Evolutionary conservation across 192 early-diverging fungal species (phyloP).

Genomic region (Powellomyces hirtus): DNA sequence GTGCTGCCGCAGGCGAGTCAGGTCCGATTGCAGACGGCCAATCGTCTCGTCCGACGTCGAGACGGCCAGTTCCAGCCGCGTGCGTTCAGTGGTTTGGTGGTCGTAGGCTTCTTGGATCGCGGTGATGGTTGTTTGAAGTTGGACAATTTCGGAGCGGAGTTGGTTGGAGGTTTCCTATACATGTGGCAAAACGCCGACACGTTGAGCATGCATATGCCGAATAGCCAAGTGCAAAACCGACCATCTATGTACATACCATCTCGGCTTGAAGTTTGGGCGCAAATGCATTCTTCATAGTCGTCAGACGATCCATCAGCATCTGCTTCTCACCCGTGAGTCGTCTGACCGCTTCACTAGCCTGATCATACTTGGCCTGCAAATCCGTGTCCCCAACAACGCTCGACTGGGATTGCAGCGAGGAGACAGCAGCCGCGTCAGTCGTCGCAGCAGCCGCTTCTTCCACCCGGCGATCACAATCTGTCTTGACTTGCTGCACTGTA

Average conservation of each 20-base stretch:
- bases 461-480: no score
- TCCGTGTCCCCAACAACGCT: no score
- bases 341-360: slow-evolving; percentile 41
- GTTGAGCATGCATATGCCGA: not conserved
- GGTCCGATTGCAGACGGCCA: slow-evolving; percentile 43
- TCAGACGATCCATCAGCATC: slow-evolving; percentile 69
- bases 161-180: not conserved
- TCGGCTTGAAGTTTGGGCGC: slow-evolving; percentile 82
- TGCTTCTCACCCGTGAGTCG: slow-evolving; percentile 60
- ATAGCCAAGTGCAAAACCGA: not conserved
- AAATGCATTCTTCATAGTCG: slow-evolving; percentile 76
- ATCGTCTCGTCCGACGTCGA: slow-evolving; percentile 37
- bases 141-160: not conserved
- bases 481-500: no score
- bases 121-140: not conserved
- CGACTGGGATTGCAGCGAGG: not conserved
- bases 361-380: slow-evolving; percentile 2
- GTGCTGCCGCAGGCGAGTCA: slow-evolving; percentile 56
- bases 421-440: no score
- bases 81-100: no score
- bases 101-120: not conserved
- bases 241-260: slow-evolving; percentile 45
- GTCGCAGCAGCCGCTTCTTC: no score
- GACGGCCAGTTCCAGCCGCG: not conserved
- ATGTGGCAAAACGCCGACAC: not conserved